phyloP scores from a whole-genome alignment of 495 filamentous ascomycete species.

The Penicillium taxi region DNA sequence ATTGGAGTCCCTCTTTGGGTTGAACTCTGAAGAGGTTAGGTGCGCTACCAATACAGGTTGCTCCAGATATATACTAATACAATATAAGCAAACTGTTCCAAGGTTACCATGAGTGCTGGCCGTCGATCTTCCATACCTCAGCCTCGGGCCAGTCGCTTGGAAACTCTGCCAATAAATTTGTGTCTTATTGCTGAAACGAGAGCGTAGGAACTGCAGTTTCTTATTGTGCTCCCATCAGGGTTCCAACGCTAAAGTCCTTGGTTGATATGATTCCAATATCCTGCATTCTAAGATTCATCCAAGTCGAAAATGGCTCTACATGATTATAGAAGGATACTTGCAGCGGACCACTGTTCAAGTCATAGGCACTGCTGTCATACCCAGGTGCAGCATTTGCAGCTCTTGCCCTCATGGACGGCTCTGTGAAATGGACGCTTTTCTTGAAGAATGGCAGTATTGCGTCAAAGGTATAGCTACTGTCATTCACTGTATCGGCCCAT shows the following conservation, averaged over 20 bases:
- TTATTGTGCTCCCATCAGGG: constrained; percentile 39
- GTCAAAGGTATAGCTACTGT: constrained; percentile 47
- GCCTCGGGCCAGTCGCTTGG: constrained; percentile 53
- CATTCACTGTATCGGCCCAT: constrained; percentile 52
- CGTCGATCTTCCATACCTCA: constrained; percentile 25
- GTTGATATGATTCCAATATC: constrained; percentile 31
- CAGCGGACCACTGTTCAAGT: constrained; percentile 34
- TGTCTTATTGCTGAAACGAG: constrained; percentile 11
- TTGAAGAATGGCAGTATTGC: constrained; percentile 48
- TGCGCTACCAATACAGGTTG: constrained; percentile 31
- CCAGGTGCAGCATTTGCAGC: constrained; percentile 35
- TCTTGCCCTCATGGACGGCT: constrained; percentile 33
- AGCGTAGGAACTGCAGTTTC: constrained; percentile 27
- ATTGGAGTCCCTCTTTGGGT: constrained; percentile 39
- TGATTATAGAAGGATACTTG: constrained; percentile 46
- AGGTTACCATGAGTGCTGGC: too few species aligned
- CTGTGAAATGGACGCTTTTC: constrained; percentile 43
- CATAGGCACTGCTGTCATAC: constrained; percentile 33
- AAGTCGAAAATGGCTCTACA: constrained; percentile 36
- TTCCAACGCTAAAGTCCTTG: constrained; percentile 22
- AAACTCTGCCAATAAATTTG: constrained; percentile 25
- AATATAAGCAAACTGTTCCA: too few species aligned
- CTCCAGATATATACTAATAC: constrained; percentile 30
- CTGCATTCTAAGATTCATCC: constrained; percentile 26
- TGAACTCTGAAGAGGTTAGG: constrained; percentile 28